Percentiles rank a stretch among this genome's conserved stretches.
Conservation (phyloP, 257 asterid genomes). For the Cordia subcordata region DNA sequence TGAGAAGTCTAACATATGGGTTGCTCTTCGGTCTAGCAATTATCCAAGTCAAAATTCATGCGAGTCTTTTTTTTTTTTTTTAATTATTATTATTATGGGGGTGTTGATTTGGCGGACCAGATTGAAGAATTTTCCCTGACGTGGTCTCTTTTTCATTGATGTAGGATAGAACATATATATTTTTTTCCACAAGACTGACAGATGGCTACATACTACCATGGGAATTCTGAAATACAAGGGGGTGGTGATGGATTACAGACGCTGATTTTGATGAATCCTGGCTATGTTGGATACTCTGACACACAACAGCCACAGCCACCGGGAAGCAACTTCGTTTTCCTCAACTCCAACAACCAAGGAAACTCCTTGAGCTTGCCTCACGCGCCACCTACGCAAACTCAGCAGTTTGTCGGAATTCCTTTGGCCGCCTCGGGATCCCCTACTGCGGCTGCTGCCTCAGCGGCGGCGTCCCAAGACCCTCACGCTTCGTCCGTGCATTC, state of each 20-base stretch:
- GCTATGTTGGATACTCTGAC: constrained; percentile 34
- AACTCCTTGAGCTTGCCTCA: constrained; percentile 22
- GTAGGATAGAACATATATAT: neutral
- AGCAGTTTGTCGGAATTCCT: constrained; percentile 42
- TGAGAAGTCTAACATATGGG: too few species aligned
- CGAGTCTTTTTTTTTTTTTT: too few species aligned
- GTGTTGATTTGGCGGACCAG: too few species aligned
- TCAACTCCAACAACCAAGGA: constrained; percentile 26
- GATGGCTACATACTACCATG: constrained; percentile 57
- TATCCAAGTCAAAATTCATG: too few species aligned
- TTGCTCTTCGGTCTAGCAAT: too few species aligned
- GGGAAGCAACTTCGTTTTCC: constrained; percentile 29
- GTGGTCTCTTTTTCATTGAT: constrained; percentile 22
- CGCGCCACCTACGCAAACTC: constrained; percentile 34
- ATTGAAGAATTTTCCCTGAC: too few species aligned
- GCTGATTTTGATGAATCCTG: constrained; percentile 76
- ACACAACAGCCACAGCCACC: constrained; percentile 20
- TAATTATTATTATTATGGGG: too few species aligned
- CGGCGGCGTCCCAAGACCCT: constrained; percentile 13
- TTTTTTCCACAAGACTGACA: neutral
- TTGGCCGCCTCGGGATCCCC: neutral
- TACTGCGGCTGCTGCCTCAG: constrained; percentile 15
- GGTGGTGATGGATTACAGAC: constrained; percentile 58
- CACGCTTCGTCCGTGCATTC: constrained; percentile 14
- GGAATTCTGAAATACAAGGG: constrained; percentile 54